Evolutionary conservation across 345 rosid species (phyloP).

Genomic region (Eucalyptus caleyi): DNA sequence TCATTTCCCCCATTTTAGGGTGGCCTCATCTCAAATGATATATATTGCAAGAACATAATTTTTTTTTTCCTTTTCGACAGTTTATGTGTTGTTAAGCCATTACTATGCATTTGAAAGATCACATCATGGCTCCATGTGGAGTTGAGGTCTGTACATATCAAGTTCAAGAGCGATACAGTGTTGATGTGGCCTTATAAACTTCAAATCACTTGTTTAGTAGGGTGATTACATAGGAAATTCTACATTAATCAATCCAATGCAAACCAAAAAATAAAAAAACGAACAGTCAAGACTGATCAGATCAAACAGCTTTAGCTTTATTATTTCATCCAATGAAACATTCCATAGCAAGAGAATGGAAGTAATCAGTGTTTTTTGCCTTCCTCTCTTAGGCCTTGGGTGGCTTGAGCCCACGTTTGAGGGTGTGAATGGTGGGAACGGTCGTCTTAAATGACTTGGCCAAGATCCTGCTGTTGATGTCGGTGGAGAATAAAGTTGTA

Average conservation of each 20-base stretch:
- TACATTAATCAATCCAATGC: not conserved
- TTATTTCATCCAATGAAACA: not conserved
- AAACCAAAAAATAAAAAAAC: not conserved
- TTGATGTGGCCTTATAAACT: not conserved
- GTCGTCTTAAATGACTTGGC: slow-evolving; percentile 16
- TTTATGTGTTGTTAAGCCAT: not conserved
- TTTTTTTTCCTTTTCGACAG: not conserved
- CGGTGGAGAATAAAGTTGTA: not conserved
- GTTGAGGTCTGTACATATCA: not conserved
- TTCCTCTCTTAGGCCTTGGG: not conserved
- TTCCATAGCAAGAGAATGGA: not conserved
- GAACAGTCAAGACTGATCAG: not conserved
- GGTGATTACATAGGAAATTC: not conserved
- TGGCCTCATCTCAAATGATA: not conserved
- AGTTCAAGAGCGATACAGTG: not conserved
- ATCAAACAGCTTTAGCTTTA: not conserved
- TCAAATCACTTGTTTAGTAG: not conserved
- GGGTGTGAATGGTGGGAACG: not conserved
- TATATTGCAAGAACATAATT: not conserved
- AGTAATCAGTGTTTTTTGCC: not conserved
- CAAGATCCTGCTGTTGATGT: slow-evolving; percentile 2
- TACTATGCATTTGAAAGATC: not conserved
- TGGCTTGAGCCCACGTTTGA: not conserved
- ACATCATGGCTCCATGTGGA: not conserved
- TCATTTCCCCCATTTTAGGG: not conserved